Evolutionary conservation across 2,329 filamentous ascomycete genomes (phyloP), one percentile per base, ranked within the genome.

Genomic region (Diaporthe caulivora): DNA sequence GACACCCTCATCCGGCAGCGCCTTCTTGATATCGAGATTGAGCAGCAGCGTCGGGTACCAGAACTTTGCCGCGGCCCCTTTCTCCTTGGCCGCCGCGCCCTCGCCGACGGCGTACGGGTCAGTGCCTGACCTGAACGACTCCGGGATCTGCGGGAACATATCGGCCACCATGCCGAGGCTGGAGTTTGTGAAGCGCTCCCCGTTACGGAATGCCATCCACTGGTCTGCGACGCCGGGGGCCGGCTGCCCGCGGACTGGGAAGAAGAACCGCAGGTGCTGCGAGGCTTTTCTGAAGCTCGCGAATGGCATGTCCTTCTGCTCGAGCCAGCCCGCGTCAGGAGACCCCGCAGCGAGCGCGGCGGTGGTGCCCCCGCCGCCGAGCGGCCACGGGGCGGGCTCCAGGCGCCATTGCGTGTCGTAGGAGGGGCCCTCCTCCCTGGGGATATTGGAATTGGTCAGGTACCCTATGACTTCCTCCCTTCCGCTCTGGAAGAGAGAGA

Each of bases 31-130:
- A 75, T 97, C 94, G 29, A 97, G 78, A 80, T 94, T 95, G 79
- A 97, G 82, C 29, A 92, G 84, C 2, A 97, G 81, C 0, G 94
- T 97, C 0, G 93, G 93, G 80, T 94, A 95, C 94, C 93, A 95
- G 77, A 90, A 70, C 53, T 58, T 70, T 44, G 67, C 67, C 26
- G 55, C 40, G 21, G 37, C 37, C 51, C 42, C 40, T 24, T 24
- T 26, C 31, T 13, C n/a, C n/a, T 31, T 13, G 11, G 37, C 64
- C 15, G 21, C 44, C 31, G 62, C 10, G 1, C 21, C 37, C 17
- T n/a, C n/a, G n/a, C 47, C 31, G n/a, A 67, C 62, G 44, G 62
- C 62, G 47, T 67, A 67, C 21, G 47, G 62, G 29, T 67, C 62
- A 13, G 47, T 24, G 18, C 47, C 21, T 29, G 62, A 2, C 62